Evolutionary conservation across 139 green algal genomes (phyloP).

Genomic region (Chlamydomonas sp.): DNA sequence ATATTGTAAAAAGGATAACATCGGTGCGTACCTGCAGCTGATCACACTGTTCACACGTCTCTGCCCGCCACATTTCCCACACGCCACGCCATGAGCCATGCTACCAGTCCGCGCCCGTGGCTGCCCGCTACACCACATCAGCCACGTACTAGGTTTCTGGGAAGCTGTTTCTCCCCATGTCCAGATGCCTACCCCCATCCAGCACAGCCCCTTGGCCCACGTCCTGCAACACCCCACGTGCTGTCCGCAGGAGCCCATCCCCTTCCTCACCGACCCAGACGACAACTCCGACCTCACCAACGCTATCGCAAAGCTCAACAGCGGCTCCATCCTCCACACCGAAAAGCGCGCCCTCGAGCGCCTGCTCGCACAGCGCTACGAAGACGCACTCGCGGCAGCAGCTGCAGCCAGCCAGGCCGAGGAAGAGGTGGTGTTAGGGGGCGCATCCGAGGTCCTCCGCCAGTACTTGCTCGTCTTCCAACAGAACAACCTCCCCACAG

Average conservation of each 20-base stretch:
- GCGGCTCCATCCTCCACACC: slow-evolving; percentile 22
- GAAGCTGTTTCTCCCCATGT: too few species aligned
- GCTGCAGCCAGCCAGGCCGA: neutral
- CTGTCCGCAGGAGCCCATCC: neutral
- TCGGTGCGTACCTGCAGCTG: neutral
- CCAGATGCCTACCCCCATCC: too few species aligned
- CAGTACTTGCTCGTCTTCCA: slow-evolving; percentile 20
- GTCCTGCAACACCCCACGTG: neutral
- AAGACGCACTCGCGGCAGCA: slow-evolving; percentile 16
- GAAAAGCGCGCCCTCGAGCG: slow-evolving; percentile 35
- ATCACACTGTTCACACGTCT: too few species aligned
- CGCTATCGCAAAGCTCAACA: slow-evolving; percentile 29
- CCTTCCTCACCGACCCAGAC: neutral
- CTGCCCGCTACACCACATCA: too few species aligned
- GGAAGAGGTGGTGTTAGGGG: neutral
- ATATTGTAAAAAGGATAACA: slow-evolving; percentile 15
- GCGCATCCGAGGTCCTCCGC: neutral
- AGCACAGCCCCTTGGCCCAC: too few species aligned
- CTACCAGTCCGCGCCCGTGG: too few species aligned
- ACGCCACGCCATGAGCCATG: too few species aligned
- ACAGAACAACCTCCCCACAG: slow-evolving; percentile 17
- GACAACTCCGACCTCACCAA: slow-evolving; percentile 10
- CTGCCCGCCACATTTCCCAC: too few species aligned
- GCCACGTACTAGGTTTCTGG: too few species aligned
- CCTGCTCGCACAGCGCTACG: slow-evolving; percentile 33